These are phyloP conservation scores for Fomitopsis pinicola DNA, from an alignment of 1,284 basidiomycete species.

Conservation along the genomic window DNA sequence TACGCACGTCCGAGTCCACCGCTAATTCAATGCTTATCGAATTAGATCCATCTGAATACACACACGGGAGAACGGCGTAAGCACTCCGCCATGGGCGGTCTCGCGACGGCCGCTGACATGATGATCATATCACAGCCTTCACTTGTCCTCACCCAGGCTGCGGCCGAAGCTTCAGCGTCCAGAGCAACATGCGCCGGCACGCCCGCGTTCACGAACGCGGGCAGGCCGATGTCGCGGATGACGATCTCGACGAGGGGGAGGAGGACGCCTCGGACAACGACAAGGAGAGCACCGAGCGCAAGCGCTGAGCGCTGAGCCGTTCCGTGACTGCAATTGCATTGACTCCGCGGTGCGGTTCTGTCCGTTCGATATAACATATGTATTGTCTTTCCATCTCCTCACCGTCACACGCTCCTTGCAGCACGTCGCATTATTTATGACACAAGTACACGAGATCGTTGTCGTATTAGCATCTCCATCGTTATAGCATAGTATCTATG, in stretches of 20 bases:
- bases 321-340: not conserved
- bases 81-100: constrained; percentile 24
- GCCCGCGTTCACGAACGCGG: constrained; percentile 60
- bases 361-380: not conserved
- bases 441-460: not conserved
- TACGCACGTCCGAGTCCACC: constrained; percentile 22
- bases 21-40: constrained; percentile 6
- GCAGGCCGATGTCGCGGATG: constrained; percentile 20
- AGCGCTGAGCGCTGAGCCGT: constrained; percentile 5
- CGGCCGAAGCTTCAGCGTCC: constrained; percentile 77
- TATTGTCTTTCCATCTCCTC: not conserved
- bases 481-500: not conserved
- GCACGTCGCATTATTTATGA: not conserved
- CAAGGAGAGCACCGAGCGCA: constrained; percentile 3
- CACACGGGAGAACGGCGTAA: constrained; percentile 83
- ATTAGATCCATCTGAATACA: constrained; percentile 78
- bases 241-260: constrained; percentile 20
- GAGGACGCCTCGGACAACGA: constrained; percentile 3
- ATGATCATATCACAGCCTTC: constrained; percentile 48
- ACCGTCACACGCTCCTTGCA: not conserved
- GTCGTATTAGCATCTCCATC: not conserved
- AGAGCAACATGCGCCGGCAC: constrained; percentile 85
- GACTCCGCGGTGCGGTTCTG: not conserved
- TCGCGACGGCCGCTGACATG: constrained; percentile 9
- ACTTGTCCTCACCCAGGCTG: constrained; percentile 71